phyloP scores from a whole-genome alignment of 2,329 filamentous ascomycete genomes.

The Alternaria conjuncta region DNA sequence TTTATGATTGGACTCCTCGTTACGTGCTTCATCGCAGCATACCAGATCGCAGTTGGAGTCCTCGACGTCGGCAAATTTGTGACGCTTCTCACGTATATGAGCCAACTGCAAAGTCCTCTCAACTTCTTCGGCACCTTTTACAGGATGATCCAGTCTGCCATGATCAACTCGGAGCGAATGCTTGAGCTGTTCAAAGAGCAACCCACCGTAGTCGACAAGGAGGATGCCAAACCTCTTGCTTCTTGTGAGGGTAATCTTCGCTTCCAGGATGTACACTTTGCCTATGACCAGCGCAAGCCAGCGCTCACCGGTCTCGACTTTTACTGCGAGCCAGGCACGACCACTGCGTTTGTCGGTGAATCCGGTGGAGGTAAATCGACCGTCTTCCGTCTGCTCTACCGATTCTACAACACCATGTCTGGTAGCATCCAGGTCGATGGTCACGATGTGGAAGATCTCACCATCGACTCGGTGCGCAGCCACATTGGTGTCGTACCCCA shows the following conservation, averaged over 20 bases:
- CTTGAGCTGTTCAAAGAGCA: constrained; percentile 96
- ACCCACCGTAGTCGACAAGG: constrained; percentile 84
- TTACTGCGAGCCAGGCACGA: constrained; percentile 85
- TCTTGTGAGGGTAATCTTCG: constrained; percentile 80
- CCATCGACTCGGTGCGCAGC: constrained; percentile 88
- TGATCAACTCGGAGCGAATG: constrained; percentile 96
- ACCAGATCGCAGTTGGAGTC: constrained; percentile 68
- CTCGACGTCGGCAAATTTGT: constrained; percentile 72
- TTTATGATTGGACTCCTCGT: constrained; percentile 70
- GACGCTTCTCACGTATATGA: constrained; percentile 75
- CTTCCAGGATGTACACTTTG: constrained; percentile 89
- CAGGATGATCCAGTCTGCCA: constrained; percentile 90
- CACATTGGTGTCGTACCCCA: constrained; percentile 97
- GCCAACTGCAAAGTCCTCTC: constrained; percentile 72
- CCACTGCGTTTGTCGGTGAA: constrained; percentile 93
- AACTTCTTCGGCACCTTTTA: constrained; percentile 92
- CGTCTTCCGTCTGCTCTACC: constrained; percentile 92
- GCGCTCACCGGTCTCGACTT: constrained; percentile 86
- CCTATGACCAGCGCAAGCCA: constrained; percentile 85
- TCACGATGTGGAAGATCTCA: constrained; percentile 81
- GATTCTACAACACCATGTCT: constrained; percentile 86
- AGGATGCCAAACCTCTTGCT: constrained; percentile 66
- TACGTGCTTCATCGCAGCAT: constrained; percentile 73
- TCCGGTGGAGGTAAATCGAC: constrained; percentile 98
- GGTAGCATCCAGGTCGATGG: constrained; percentile 87